These are phyloP conservation scores for Globisporangium apiculatum DNA, from an alignment of 352 stramenopile genomes.

Conservation along the genomic window DNA sequence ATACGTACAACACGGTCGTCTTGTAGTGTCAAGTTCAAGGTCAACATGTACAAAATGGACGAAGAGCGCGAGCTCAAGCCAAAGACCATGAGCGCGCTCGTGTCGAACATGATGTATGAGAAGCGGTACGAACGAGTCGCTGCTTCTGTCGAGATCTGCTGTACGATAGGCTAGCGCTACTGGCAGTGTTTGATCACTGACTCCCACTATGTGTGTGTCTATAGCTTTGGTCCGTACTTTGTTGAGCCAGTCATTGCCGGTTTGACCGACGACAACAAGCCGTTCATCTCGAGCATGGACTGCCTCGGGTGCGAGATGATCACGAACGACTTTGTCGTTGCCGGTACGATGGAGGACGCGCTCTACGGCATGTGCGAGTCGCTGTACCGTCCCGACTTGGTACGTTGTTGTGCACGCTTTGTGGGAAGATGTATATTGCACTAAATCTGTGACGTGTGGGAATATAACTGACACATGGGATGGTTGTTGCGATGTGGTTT, in stretches of 20 bases:
- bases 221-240: conserved; percentile 98
- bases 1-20: neutral
- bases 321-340: conserved; percentile 97
- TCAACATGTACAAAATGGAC: conserved; percentile 98
- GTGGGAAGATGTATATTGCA: no score
- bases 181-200: no score
- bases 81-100: conserved; percentile 93
- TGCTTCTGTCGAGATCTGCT: neutral
- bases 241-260: conserved; percentile 97
- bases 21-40: conserved; percentile 83
- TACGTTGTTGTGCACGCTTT: no score
- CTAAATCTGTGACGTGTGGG: no score
- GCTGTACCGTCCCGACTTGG: conserved; percentile 95
- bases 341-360: conserved; percentile 96
- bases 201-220: neutral
- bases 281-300: conserved; percentile 98
- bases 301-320: conserved; percentile 95
- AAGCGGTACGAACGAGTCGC: conserved; percentile 66
- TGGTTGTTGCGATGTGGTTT: no score
- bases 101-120: conserved; percentile 97
- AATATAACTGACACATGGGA: no score
- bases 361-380: conserved; percentile 99
- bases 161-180: no score
- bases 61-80: conserved; percentile 99
- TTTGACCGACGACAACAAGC: conserved; percentile 92